phyloP scores from a whole-genome alignment of 768 basidiomycete species.

The Exsudoporus frostii region DNA sequence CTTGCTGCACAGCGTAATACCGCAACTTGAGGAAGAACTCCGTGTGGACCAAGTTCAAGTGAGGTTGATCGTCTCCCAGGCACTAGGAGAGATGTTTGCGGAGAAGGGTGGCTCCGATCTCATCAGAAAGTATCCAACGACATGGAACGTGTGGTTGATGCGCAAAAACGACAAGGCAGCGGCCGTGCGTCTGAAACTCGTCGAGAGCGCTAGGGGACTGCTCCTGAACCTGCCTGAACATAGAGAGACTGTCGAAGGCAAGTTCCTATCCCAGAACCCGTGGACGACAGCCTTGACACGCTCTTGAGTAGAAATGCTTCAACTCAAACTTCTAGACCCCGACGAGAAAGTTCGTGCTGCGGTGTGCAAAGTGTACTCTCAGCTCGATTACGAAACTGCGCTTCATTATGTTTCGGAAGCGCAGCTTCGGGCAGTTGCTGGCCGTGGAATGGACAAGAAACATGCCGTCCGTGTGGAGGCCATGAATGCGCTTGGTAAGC shows the following conservation, averaged over 20 bases:
- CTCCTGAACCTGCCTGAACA: conserved; percentile 65
- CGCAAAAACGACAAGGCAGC: conserved; percentile 75
- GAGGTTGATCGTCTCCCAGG: conserved; percentile 78
- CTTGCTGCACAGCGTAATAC: conserved; percentile 85
- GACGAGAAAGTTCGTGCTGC: conserved; percentile 91
- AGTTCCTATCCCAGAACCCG: conserved; percentile 17
- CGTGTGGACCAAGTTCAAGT: conserved; percentile 69
- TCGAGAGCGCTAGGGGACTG: conserved; percentile 64
- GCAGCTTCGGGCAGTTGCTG: conserved; percentile 63
- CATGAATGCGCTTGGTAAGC: conserved; percentile 65
- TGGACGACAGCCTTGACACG: conserved; percentile 2
- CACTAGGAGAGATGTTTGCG: conserved; percentile 87
- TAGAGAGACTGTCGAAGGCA: conserved; percentile 70
- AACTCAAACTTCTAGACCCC: conserved; percentile 71
- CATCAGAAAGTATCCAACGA: conserved; percentile 72
- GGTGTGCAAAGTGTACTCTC: conserved; percentile 75
- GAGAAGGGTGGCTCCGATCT: conserved; percentile 73
- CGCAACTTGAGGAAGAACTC: conserved; percentile 89
- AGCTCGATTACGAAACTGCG: conserved; percentile 88
- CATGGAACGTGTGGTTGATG: conserved; percentile 83
- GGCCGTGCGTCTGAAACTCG: conserved; percentile 71
- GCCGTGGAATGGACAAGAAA: conserved; percentile 82
- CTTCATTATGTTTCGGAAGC: conserved; percentile 71
- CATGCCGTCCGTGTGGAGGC: conserved; percentile 71
- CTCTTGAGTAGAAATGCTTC: conserved; percentile 48